Base-by-base conservation (phyloP, 1,284 basidiomycete species). In the Leccinum brunneo-olivaceum region DNA sequence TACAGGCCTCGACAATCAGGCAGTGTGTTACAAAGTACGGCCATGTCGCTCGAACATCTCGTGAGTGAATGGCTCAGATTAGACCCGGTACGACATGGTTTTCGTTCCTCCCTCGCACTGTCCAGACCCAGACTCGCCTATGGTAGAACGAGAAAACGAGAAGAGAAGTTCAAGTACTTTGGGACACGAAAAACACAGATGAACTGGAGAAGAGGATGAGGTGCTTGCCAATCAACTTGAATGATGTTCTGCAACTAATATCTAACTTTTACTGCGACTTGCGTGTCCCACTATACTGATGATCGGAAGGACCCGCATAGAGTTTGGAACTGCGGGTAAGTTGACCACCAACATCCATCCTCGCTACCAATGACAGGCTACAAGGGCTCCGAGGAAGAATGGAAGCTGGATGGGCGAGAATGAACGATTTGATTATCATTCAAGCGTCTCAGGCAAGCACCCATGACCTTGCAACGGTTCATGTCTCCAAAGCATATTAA, bases 401-500 rank as follows among this genome's bases (percentile, higher is more conserved):
- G 89, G 83, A 87, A 56, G 87, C 88, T 7, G 89, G 89, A 2
- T 90, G 83, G 76, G 72, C 83, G 16, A 74, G 84, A 41, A 91
- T 92, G 86, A 92, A 92, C 58, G 86, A 90, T 60, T 64, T 92
- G 41, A 86, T 80, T 36, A 70, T 92, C 41, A 81, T 90, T 30
- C 89, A 91, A 57, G 77, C 88, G 5, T 87, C 86, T 14, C 86
- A 90, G 70, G 87, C 79, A 38, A 35, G 51, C 37, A 23, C 14
- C n/a, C 29, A 5, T 39, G 24, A 21, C 27, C 45, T 42, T 5
- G 18, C 34, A 44, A 25, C 39, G 20, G 14, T 20, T 12, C 12
- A n/a, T 34, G 11, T 39, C 25, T 44, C 33, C 6, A 38, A 23
- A 20, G 18, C 27, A 41, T 15, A 10, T 20, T 35, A 24, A 25